Percentiles rank a stretch among this genome's conserved stretches.
Evolutionary conservation across 176 grass and related monocot species (phyloP).

Genomic region (Lolium perenne): DNA sequence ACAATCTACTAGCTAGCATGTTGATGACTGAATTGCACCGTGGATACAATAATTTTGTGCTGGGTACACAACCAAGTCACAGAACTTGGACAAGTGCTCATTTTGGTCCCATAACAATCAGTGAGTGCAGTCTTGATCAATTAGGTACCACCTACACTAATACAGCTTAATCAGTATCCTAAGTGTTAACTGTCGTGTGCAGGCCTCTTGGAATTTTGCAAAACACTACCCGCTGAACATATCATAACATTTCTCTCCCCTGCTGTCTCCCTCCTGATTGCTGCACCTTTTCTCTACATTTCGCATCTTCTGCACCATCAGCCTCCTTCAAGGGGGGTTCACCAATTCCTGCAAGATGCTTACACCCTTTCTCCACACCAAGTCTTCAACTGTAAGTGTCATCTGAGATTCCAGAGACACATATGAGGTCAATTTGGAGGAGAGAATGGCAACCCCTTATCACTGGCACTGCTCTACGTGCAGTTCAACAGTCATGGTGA

Average conservation of each 20-base stretch:
- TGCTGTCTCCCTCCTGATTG: background rate
- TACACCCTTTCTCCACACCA: background rate
- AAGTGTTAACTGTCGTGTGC: background rate
- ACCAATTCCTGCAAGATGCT: no score
- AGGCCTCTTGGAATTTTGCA: constrained; percentile 6
- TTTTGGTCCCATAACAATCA: constrained; percentile 19
- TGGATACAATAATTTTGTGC: constrained; percentile 19
- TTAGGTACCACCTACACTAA: background rate
- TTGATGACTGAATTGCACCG: background rate
- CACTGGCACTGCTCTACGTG: background rate
- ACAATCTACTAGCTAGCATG: background rate
- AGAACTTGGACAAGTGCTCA: background rate
- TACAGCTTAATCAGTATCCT: background rate
- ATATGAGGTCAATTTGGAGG: background rate
- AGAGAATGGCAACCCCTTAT: constrained; percentile 5
- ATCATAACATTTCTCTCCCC: background rate
- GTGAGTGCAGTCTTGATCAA: constrained; percentile 6
- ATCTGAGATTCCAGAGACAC: background rate
- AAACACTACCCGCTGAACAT: background rate
- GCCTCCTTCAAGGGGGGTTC: background rate
- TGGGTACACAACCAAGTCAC: constrained; percentile 21
- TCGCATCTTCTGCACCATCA: background rate
- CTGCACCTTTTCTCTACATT: constrained; percentile 2
- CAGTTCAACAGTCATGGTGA: background rate
- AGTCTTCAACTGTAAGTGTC: background rate